Conservation (phyloP, 345 rosid species). For the Stellera chamaejasme region DNA sequence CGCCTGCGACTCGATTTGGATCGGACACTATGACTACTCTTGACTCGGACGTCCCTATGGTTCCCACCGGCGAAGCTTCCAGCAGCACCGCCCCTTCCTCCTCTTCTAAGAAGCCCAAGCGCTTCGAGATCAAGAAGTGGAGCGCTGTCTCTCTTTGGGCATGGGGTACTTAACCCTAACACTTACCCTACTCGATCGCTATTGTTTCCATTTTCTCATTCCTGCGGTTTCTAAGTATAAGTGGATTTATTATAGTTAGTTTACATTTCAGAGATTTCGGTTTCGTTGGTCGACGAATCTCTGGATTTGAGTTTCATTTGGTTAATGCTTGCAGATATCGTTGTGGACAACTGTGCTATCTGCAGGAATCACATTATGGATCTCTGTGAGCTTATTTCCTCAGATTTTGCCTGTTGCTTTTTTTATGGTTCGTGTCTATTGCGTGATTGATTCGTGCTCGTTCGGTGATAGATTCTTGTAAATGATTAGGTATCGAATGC, state of each 20-base stretch:
- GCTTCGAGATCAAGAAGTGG: slow-evolving; percentile 94
- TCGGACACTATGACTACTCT: slow-evolving; percentile 45
- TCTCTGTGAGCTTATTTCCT: slow-evolving; percentile 50
- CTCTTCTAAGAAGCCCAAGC: slow-evolving; percentile 66
- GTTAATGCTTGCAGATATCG: slow-evolving; percentile 56
- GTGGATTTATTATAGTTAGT: too few relatives aligned
- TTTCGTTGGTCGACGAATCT: too few relatives aligned
- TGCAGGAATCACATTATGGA: slow-evolving; percentile 95
- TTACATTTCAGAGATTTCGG: too few relatives aligned
- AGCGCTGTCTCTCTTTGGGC: slow-evolving; percentile 95
- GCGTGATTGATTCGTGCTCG: too few relatives aligned
- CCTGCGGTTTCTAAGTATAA: not conserved
- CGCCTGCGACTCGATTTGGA: too few relatives aligned
- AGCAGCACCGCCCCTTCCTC: slow-evolving; percentile 40
- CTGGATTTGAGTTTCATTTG: not conserved
- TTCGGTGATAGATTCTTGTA: slow-evolving; percentile 4
- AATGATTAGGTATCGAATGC: slow-evolving; percentile 74
- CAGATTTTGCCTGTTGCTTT: slow-evolving; percentile 2
- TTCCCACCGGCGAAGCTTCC: slow-evolving; percentile 66
- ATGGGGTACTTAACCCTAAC: slow-evolving; percentile 50
- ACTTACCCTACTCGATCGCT: slow-evolving; percentile 9
- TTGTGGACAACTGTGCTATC: slow-evolving; percentile 92
- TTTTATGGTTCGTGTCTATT: not conserved
- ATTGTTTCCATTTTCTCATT: not conserved
- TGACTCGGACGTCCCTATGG: slow-evolving; percentile 79